phyloP scores from a whole-genome alignment of 208 protist genomes.

The Leishmania amazonensis region DNA sequence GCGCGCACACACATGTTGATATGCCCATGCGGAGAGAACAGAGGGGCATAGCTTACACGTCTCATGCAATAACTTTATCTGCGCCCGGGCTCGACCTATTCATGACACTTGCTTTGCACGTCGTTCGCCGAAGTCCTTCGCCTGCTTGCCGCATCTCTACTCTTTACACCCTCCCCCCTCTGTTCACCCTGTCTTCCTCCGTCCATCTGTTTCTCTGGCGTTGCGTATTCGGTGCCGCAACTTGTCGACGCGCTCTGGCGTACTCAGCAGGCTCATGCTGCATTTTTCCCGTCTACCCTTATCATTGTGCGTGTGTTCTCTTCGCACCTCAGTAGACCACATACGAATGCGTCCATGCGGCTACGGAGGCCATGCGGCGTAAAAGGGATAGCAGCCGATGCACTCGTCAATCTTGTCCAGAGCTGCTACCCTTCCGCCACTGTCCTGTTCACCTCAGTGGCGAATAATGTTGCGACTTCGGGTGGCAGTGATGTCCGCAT shows the following conservation, averaged over 20 bases:
- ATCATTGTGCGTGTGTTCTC: not conserved
- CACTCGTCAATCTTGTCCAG: slow-evolving; percentile 14
- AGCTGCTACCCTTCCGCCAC: slow-evolving; percentile 25
- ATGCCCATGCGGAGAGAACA: not conserved
- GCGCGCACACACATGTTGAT: not conserved
- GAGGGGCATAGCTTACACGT: not conserved
- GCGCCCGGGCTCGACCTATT: not conserved
- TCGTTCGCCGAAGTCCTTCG: not conserved
- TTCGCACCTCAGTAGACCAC: too few species aligned
- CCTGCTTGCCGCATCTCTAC: not conserved
- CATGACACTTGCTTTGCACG: not conserved
- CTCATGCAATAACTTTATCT: not conserved
- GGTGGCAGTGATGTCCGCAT: not conserved
- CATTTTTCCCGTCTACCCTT: not conserved
- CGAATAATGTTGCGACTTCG: not conserved
- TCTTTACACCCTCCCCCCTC: not conserved
- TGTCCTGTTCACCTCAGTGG: slow-evolving; percentile 13
- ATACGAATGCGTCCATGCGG: not conserved
- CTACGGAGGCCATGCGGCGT: not conserved
- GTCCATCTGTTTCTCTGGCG: not conserved
- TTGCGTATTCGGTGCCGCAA: not conserved
- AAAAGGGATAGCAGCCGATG: slow-evolving; percentile 3
- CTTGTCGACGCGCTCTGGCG: not conserved
- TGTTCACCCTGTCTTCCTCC: not conserved
- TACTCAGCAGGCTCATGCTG: not conserved